Evolutionary conservation across 2,329 filamentous ascomycete species (phyloP), one percentile per base, ranked within the genome.

Genomic region (Purpureocillium takamizusanense): DNA sequence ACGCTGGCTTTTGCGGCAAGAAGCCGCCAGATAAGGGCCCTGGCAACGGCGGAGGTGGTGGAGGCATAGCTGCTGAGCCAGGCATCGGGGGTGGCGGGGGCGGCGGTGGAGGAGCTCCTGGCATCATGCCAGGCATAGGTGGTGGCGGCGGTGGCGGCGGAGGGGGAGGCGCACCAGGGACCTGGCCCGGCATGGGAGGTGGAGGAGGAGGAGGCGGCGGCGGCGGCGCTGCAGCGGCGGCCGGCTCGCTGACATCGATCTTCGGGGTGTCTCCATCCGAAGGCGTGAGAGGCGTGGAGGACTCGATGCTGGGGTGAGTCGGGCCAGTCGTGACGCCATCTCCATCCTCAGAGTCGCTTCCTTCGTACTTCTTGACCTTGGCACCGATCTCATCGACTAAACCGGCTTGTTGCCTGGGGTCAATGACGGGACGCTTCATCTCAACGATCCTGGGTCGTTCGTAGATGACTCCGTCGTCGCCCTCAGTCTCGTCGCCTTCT

Each of bases 401-500:
- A 54, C 64, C 90, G 58, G 55, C 78, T 67, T 69, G 78, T 67
- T 67, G 81, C 70, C 68, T 87, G 61, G 62, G 74, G 47, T 77
- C 71, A 50, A 78, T 65, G 27, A 71, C 63, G 10, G 87, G 86
- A 44, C 86, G 76, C 56, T 77, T 82, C 62, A 90, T 77, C 59
- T 92, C 76, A 41, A 95, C 76, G 36, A 95, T 65, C 39, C 81
- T 76, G 30, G 89, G 85, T 61, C 81, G 90, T 62, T 89, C 86
- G 46, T 81, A 84, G 17, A 90, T 62, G 31, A 81, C 69, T 21
- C 72, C 77, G 29, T 82, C 79, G 7, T 65, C 63, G 14, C 55
- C 58, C 35, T 75, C 60, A 16, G 53, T 57, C 33, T 76, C 72
- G 27, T 74, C 75, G 12, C 65, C 67, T 13, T 76, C 71, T 3